These are phyloP conservation scores for Ophiognomonia clavigignenti-juglandacearum DNA, from an alignment of 2,329 filamentous ascomycete species.

Conservation along the genomic window DNA sequence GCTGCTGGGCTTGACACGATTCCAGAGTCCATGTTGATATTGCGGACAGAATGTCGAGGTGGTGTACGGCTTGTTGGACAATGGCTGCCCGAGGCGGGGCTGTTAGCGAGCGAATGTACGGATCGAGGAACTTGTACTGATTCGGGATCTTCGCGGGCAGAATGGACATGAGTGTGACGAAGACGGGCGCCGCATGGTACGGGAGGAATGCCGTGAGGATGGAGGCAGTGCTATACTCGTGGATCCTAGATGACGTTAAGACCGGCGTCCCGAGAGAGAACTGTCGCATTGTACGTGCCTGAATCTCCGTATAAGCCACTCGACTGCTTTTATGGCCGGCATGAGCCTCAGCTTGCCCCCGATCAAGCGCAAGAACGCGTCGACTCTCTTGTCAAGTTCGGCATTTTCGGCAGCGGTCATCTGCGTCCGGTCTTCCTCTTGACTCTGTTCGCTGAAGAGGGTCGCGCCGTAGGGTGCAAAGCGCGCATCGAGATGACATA, in stretches of 20 bases:
- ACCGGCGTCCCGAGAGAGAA: conserved; percentile 5
- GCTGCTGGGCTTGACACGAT: conserved; percentile 64
- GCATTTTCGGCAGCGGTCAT: conserved; percentile 79
- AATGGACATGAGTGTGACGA: conserved; percentile 82
- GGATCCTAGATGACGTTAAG: conserved; percentile 54
- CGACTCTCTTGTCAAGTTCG: conserved; percentile 70
- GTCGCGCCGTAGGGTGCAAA: conserved; percentile 71
- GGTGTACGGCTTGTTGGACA: conserved; percentile 77
- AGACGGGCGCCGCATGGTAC: conserved; percentile 82
- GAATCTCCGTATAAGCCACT: conserved; percentile 92
- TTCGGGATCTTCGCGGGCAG: conserved; percentile 69
- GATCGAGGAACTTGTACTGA: conserved; percentile 77
- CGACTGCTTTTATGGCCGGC: conserved; percentile 84
- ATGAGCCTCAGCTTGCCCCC: conserved; percentile 74
- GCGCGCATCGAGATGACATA: conserved; percentile 79
- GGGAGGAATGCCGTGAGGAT: conserved; percentile 85
- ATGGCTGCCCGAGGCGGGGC: conserved; percentile 75
- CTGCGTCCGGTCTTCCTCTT: conserved; percentile 78
- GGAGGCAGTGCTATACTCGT: conserved; percentile 80
- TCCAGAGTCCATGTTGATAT: conserved; percentile 77
- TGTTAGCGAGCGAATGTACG: conserved; percentile 75
- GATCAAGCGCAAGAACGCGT: conserved; percentile 77
- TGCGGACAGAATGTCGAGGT: conserved; percentile 67
- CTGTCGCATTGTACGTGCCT: conserved; percentile 48
- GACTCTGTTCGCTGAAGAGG: conserved; percentile 92